phyloP scores from a whole-genome alignment of 441 rosid species.

The Pelargonium citronellum region DNA sequence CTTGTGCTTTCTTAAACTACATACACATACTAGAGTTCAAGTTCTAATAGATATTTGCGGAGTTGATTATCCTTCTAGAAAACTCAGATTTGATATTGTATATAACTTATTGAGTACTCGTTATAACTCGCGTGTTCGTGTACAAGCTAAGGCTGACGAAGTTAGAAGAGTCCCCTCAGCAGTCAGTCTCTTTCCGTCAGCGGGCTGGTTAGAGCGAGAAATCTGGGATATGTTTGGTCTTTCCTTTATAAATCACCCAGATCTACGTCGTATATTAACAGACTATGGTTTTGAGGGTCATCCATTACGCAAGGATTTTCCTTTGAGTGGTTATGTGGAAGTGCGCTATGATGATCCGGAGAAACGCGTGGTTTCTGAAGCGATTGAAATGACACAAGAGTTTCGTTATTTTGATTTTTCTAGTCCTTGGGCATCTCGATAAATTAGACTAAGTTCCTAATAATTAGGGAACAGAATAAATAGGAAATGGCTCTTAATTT shows the following conservation, averaged over 20 bases:
- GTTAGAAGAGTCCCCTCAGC: too few species aligned
- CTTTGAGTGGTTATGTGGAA: slow-evolving; percentile 21
- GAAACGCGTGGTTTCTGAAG: slow-evolving; percentile 17
- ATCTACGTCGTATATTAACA: too few species aligned
- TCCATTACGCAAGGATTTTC: slow-evolving; percentile 5
- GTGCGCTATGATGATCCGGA: slow-evolving; percentile 22
- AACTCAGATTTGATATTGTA: slow-evolving; percentile 9
- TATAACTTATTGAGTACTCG: slow-evolving; percentile 9
- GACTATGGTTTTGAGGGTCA: background rate
- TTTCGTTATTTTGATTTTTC: slow-evolving; percentile 1
- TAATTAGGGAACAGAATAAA: too few species aligned
- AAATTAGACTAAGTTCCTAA: too few species aligned
- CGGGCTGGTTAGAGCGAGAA: background rate
- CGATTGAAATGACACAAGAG: slow-evolving; percentile 8
- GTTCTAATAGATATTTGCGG: slow-evolving; percentile 8
- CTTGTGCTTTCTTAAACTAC: too few species aligned
- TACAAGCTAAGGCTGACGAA: background rate
- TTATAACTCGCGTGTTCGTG: slow-evolving; percentile 8
- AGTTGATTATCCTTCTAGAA: slow-evolving; percentile 15
- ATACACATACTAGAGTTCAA: background rate
- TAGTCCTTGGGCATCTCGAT: background rate
- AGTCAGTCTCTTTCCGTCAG: background rate
- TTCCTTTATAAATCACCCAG: background rate
- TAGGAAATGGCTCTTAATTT: too few species aligned
- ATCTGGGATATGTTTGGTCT: background rate